Base-by-base conservation (phyloP, 495 filamentous ascomycete genomes). In the Cladorrhinum samala region DNA sequence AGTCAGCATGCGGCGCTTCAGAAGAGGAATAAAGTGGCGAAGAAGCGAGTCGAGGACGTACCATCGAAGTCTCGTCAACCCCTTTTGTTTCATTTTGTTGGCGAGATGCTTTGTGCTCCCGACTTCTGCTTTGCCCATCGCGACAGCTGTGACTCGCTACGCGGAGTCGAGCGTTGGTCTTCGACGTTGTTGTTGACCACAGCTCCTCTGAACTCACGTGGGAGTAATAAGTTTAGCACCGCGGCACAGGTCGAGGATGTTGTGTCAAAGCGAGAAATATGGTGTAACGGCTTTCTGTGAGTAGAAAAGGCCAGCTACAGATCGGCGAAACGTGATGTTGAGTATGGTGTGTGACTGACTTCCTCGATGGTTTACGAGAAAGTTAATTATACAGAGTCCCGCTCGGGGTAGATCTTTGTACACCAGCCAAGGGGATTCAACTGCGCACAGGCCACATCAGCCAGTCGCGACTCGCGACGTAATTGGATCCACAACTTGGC, bases 101-200 rank as follows among this genome's bases (percentile, higher is more conserved):
- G 77, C 80, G 44, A 97, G 78, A 56, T 88, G 79, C 63, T 97
- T 97, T 3, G 83, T 88, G 24, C 81, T 83, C 20, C 93, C 94
- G 18, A 88, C 83, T 75, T 97, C 93, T 54, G 94, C 94, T 72
- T 85, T 85, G 50, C 87, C 87, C 94, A 97, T 98, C n/a, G 62
- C 87, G 74, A 50, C 49, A 7, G 20, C 16, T 2, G 16, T 40
- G 37, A 51, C 51, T 60, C 53, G 57, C 61, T 60, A 40, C 64
- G 62, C 55, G 57, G 60, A 59, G 60, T 53, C 62, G 48, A 27
- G 62, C 62, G 58, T 41, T 14, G 14, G 25, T 17, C n/a, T 37
- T 18, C 19, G 11, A 25, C 11, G 4, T 50, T 40, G 25, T 37
- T 46, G 52, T 52, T 30, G 30, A 33, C 11, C 27, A 33, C 5